Evolutionary conservation across 495 filamentous ascomycete genomes (phyloP).

Genomic region (Neurospora pannonica): DNA sequence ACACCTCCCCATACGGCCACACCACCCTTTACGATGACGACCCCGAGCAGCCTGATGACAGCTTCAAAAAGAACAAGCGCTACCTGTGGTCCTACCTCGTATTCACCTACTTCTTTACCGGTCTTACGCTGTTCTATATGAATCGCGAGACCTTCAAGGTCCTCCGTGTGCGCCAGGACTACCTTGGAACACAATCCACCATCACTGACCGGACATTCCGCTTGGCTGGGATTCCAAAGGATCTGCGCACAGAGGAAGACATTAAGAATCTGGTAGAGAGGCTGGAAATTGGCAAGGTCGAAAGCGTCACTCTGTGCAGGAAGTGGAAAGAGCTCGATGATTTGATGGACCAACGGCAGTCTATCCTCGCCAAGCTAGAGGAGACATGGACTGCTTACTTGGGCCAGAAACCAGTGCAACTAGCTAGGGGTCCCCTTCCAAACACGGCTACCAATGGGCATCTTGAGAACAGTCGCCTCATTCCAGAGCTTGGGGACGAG

Average conservation of each 20-base stretch:
- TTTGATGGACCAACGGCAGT: slow-evolving; percentile 58
- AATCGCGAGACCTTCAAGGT: slow-evolving; percentile 72
- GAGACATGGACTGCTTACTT: slow-evolving; percentile 70
- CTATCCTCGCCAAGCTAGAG: slow-evolving; percentile 64
- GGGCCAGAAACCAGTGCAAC: slow-evolving; percentile 15
- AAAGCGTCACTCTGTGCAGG: slow-evolving; percentile 76
- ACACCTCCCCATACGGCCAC: slow-evolving; percentile 1
- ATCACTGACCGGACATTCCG: slow-evolving; percentile 91
- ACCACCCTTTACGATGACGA: not conserved
- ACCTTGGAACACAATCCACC: slow-evolving; percentile 85
- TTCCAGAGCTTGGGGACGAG: slow-evolving; percentile 15
- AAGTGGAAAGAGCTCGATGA: slow-evolving; percentile 79
- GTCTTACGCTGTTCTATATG: slow-evolving; percentile 72
- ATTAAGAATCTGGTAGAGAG: slow-evolving; percentile 84
- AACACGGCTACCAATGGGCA: not conserved
- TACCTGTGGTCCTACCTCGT: slow-evolving; percentile 92
- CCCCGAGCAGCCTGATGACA: slow-evolving; percentile 21
- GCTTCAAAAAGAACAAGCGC: slow-evolving; percentile 23
- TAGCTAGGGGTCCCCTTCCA: slow-evolving; percentile 1
- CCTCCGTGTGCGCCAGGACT: slow-evolving; percentile 77
- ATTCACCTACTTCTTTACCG: slow-evolving; percentile 87
- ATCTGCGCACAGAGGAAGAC: slow-evolving; percentile 69
- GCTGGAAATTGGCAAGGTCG: slow-evolving; percentile 85
- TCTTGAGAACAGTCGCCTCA: not conserved
- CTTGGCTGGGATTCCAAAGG: slow-evolving; percentile 75